phyloP scores from a whole-genome alignment of 2,329 filamentous ascomycete species.

The Paecilomyces sp. region DNA sequence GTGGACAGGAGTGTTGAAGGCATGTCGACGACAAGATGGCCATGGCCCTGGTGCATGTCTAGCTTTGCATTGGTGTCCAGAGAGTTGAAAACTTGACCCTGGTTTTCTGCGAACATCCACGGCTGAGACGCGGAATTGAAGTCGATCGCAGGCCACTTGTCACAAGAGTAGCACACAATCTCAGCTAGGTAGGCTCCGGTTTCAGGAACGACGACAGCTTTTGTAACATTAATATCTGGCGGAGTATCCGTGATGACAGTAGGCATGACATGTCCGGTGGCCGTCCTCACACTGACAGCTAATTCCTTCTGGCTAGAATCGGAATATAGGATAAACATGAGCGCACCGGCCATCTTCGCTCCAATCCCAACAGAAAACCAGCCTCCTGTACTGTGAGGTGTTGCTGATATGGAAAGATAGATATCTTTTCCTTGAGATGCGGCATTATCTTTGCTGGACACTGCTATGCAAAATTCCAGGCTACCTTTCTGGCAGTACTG shows the following conservation, averaged over 20 bases:
- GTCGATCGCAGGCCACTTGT: conserved; percentile 45
- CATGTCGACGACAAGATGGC: conserved; percentile 16
- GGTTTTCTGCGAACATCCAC: conserved; percentile 53
- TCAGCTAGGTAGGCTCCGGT: conserved; percentile 38
- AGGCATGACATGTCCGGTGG: conserved; percentile 17
- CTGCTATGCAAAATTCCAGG: conserved; percentile 6
- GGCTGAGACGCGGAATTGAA: conserved; percentile 38
- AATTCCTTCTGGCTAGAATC: conserved; percentile 15
- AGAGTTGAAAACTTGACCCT: conserved; percentile 33
- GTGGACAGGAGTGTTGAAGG: neutral
- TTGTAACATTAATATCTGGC: conserved; percentile 31
- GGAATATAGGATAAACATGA: conserved; percentile 23
- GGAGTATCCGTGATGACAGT: conserved; percentile 28
- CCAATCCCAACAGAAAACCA: conserved; percentile 22
- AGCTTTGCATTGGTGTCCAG: conserved; percentile 39
- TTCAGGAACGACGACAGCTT: conserved; percentile 37
- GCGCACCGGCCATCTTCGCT: conserved; percentile 15
- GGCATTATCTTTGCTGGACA: conserved; percentile 4
- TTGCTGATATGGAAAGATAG: conserved; percentile 6
- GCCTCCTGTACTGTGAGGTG: conserved; percentile 3
- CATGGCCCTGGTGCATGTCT: conserved; percentile 47
- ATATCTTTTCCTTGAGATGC: conserved; percentile 4
- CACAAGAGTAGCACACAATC: conserved; percentile 47
- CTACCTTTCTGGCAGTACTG: conserved; percentile 6
- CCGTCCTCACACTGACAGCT: conserved; percentile 18